Evolutionary conservation across 352 stramenopile genomes (phyloP), one percentile per base, ranked within the genome.

Genomic region (Phytopythium sindhum): DNA sequence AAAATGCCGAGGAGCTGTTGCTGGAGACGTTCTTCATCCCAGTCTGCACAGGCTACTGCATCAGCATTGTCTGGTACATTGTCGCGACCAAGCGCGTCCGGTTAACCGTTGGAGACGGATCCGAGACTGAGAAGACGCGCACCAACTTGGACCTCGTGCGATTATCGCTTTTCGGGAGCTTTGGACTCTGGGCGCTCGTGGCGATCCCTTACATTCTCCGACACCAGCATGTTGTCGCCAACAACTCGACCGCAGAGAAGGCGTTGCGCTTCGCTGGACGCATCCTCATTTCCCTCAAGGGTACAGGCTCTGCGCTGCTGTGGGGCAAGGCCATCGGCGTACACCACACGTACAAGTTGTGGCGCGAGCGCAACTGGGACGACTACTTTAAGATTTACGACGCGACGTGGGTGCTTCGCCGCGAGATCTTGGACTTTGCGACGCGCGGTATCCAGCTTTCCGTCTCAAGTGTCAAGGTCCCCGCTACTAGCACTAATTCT

Each of bases 301-400:
- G 87, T 6, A 78, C 77, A 4, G 69, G 88, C 39, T 81, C 73
- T 11, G 84, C 84, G 10, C 73, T 91, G 60, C 73, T 90, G 15
- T 96, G 86, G 83, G 75, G 76, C 3, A 77, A 81, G 31, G 75
- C 87, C 41, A 90, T 89, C 66, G 73, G 77, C 17, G 73, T 89
- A 15, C 60, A 75, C 5, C 81, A 77, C 47, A 88, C 86, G 21
- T 92, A 87, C 64, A 72, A 76, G 44, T 64, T 96, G 28, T 96
- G 87, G 87, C 77, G 80, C 28, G 75, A 88, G 51, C 84, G 80
- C 8, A 89, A 90, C 47, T 96, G 86, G 84, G 87, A 96, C 62
- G 81, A 90, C 59, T 93, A 93, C 63, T 82, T 96, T 39, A 91
- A 93, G 59, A 74, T 91, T 26, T 88, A 96, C 64, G 87, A 93